Conservation (phyloP, 352 stramenopile genomes). For the Pythium phragmiticola region DNA sequence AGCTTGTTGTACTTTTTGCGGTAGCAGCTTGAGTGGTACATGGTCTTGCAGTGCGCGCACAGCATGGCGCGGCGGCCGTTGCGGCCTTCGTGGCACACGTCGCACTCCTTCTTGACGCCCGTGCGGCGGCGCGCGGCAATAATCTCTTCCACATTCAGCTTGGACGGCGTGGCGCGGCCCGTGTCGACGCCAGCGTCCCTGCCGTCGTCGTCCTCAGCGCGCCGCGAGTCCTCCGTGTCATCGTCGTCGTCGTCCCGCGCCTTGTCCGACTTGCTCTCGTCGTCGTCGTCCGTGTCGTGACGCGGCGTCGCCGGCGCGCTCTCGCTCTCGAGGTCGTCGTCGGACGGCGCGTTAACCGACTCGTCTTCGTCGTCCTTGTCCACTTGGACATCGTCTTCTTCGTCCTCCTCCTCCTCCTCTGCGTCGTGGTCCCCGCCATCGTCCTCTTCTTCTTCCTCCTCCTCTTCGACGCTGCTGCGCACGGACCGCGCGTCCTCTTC, state of each 20-base stretch:
- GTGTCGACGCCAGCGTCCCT: not conserved
- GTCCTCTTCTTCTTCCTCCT: slow-evolving; percentile 35
- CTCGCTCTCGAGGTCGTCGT: slow-evolving; percentile 69
- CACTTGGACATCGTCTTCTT: slow-evolving; percentile 57
- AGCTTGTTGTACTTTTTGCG: slow-evolving; percentile 76
- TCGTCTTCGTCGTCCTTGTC: slow-evolving; percentile 82
- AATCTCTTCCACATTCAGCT: slow-evolving; percentile 61
- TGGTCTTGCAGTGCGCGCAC: slow-evolving; percentile 75
- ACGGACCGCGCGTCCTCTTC: slow-evolving; percentile 29
- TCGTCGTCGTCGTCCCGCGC: slow-evolving; percentile 16
- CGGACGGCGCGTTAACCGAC: slow-evolving; percentile 65
- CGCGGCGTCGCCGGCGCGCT: slow-evolving; percentile 40
- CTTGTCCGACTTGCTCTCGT: slow-evolving; percentile 39
- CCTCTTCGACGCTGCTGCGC: slow-evolving; percentile 22
- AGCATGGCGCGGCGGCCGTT: slow-evolving; percentile 78
- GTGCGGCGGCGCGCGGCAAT: slow-evolving; percentile 68
- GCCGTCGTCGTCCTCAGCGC: not conserved
- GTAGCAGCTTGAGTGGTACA: slow-evolving; percentile 86
- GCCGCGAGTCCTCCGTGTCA: slow-evolving; percentile 24
- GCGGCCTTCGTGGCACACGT: slow-evolving; percentile 70
- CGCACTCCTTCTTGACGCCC: slow-evolving; percentile 64
- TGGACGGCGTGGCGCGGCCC: slow-evolving; percentile 7
- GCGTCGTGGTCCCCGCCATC: slow-evolving; percentile 24
- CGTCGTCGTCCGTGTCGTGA: slow-evolving; percentile 35
- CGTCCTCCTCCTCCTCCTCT: slow-evolving; percentile 33